Evolutionary conservation across 768 basidiomycete species (phyloP).

Genomic region (Sutorius australiensis): DNA sequence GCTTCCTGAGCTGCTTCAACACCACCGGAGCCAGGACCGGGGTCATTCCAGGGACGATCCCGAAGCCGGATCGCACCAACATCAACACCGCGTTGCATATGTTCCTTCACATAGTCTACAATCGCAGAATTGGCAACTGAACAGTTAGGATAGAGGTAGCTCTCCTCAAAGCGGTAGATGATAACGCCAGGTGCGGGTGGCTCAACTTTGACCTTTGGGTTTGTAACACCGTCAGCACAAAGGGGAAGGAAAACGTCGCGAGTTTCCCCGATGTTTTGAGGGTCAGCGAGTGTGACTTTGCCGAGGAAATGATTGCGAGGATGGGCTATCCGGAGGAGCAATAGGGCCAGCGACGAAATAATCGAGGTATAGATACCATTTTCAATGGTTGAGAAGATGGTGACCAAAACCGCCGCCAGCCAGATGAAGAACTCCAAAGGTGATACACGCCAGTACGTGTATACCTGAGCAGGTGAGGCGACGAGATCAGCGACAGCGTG

Average conservation of each 20-base stretch:
- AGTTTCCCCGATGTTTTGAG: constrained; percentile 30
- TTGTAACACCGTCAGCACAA: constrained; percentile 53
- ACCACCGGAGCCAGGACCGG: constrained; percentile 58
- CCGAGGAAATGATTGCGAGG: constrained; percentile 92
- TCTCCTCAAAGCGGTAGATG: constrained; percentile 90
- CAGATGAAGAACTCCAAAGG: constrained; percentile 92
- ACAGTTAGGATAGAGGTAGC: constrained; percentile 81
- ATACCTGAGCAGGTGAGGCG: constrained; percentile 76
- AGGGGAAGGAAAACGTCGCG: constrained; percentile 88
- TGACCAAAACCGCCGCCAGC: constrained; percentile 81
- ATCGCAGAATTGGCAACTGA: constrained; percentile 65
- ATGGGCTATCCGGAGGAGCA: constrained; percentile 82
- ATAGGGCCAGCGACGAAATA: constrained; percentile 68
- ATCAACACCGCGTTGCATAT: constrained; percentile 75
- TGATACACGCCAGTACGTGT: constrained; percentile 89
- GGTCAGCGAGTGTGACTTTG: constrained; percentile 57
- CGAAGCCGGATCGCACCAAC: constrained; percentile 55
- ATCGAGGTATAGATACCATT: constrained; percentile 90
- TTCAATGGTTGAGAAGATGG: constrained; percentile 92
- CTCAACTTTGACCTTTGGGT: constrained; percentile 65
- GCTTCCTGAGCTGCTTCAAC: constrained; percentile 44
- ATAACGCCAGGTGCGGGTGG: constrained; percentile 84
- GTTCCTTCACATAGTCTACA: constrained; percentile 75
- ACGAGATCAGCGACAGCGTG: constrained; percentile 89
- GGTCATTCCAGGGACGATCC: constrained; percentile 94